Conservation (phyloP, 2,329 filamentous ascomycete genomes). For the Berkeleyomyces rouxiae region DNA sequence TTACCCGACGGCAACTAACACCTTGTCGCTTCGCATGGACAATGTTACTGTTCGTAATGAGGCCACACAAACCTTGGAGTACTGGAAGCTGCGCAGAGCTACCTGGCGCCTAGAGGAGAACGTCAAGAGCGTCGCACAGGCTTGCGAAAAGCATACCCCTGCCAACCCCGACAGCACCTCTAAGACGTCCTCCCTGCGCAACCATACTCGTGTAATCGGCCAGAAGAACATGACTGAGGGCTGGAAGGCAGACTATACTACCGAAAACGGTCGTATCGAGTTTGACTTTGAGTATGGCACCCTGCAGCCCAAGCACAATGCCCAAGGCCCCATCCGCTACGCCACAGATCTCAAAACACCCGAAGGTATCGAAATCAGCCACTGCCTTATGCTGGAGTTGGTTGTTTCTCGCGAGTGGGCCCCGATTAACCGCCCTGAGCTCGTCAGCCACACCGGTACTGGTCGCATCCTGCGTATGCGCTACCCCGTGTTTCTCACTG, state of each 20-base stretch:
- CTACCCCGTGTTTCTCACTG: slow-evolving; percentile 68
- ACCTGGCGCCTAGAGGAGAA: slow-evolving; percentile 89
- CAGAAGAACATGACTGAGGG: slow-evolving; percentile 67
- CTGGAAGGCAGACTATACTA: slow-evolving; percentile 62
- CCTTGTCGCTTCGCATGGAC: slow-evolving; percentile 62
- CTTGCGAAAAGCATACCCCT: slow-evolving; percentile 59
- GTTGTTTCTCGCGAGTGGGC: slow-evolving; percentile 85
- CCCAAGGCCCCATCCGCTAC: slow-evolving; percentile 30
- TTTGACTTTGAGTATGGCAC: slow-evolving; percentile 56
- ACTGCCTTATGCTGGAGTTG: slow-evolving; percentile 80
- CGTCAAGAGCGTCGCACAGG: slow-evolving; percentile 59
- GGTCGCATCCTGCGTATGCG: slow-evolving; percentile 86
- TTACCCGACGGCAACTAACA: slow-evolving; percentile 72
- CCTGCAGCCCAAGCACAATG: slow-evolving; percentile 12
- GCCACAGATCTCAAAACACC: slow-evolving; percentile 62
- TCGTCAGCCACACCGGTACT: slow-evolving; percentile 73
- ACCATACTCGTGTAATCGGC: slow-evolving; percentile 61
- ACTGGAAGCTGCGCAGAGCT: slow-evolving; percentile 80
- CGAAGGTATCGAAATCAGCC: slow-evolving; percentile 62
- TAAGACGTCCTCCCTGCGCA: slow-evolving; percentile 52
- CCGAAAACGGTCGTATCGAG: slow-evolving; percentile 44
- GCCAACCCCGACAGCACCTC: slow-evolving; percentile 22
- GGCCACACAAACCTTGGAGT: slow-evolving; percentile 53
- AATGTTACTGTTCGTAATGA: slow-evolving; percentile 61
- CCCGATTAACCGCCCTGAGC: slow-evolving; percentile 47